Evolutionary conservation across 805 yeast species (phyloP), one percentile per base, ranked within the genome.

Genomic region (Monosporozyma solicola): DNA sequence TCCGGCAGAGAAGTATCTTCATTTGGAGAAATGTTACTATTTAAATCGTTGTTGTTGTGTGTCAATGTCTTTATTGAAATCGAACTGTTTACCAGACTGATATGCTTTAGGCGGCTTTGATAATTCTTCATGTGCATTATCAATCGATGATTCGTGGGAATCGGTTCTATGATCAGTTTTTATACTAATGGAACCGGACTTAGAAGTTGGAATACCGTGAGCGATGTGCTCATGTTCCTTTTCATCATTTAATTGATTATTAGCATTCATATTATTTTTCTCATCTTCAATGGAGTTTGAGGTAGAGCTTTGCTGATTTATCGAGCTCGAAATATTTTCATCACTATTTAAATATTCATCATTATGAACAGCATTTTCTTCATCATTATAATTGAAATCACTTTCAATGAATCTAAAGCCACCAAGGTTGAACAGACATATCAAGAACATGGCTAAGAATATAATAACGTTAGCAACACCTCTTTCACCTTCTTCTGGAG

Each of bases 391-490:
- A 16, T 59, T 66, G 63, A 88, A 85, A 66, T 90, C 97, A 69
- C 77, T 73, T 53, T 81, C 86, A 25, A 89, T 75, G 52, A 90
- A 69, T 57, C 81, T 74, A 61, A 82, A 84, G 1, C 87, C 82
- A 9, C 97, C 97, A 41, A 85, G 65, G 60, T 87, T 85, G 71
- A 90, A 90, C 16, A 87, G 79, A 63, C 77, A 72, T 44, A 83
- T 66, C 53, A 81, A 70, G 68, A 85, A 87, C 35, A 84, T 75
- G 3, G 88, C 84, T 47, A 84, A 73, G 60, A 85, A 86, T 35
- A 90, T 83, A 61, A 90, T 84, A 22, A 87, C 84, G 67, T 85
- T 87, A 0, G 97, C 94, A 27, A 85, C 84, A 27, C 97, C 97
- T 59, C 78, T 77, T 51, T 80, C 75, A 39, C 87, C 88, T 55